phyloP scores from a whole-genome alignment of 805 yeast species.

The Suhomyces emberorum region DNA sequence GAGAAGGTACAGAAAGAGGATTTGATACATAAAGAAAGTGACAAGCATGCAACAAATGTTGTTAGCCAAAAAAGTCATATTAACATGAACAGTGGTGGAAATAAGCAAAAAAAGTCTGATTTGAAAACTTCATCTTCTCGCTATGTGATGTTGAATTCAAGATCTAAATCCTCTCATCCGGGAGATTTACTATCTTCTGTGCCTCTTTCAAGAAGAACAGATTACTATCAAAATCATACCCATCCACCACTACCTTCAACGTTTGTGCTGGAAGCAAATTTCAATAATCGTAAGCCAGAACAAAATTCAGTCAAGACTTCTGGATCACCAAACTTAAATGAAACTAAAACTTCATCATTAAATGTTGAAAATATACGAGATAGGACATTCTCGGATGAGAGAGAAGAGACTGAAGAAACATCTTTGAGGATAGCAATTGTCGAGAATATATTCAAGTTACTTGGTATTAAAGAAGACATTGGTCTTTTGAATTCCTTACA shows the following conservation, averaged over 20 bases:
- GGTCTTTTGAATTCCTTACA: slow-evolving; percentile 4
- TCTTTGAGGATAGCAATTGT: slow-evolving; percentile 61
- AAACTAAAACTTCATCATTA: neutral
- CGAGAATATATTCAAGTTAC: slow-evolving; percentile 63
- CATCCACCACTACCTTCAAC: slow-evolving; percentile 4
- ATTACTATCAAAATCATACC: slow-evolving; percentile 21
- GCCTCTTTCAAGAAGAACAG: slow-evolving; percentile 53
- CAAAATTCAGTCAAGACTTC: neutral
- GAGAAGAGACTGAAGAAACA: slow-evolving; percentile 69
- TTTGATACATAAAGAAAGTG: neutral
- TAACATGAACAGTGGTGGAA: neutral
- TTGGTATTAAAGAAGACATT: slow-evolving; percentile 51
- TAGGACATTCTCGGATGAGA: slow-evolving; percentile 48
- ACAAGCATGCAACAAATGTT: neutral
- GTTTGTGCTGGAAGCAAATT: slow-evolving; percentile 6
- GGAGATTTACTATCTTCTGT: slow-evolving; percentile 84
- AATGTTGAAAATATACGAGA: slow-evolving; percentile 19
- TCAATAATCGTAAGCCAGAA: slow-evolving; percentile 1
- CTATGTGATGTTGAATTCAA: slow-evolving; percentile 47
- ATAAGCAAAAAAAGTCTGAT: neutral
- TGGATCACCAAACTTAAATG: slow-evolving; percentile 1
- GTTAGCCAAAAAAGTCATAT: neutral
- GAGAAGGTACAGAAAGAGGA: slow-evolving; percentile 30
- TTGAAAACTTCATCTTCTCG: slow-evolving; percentile 23
- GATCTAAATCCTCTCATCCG: slow-evolving; percentile 61